phyloP scores from a whole-genome alignment of 2,329 filamentous ascomycete species.

The Fonsecaea pugnacius region DNA sequence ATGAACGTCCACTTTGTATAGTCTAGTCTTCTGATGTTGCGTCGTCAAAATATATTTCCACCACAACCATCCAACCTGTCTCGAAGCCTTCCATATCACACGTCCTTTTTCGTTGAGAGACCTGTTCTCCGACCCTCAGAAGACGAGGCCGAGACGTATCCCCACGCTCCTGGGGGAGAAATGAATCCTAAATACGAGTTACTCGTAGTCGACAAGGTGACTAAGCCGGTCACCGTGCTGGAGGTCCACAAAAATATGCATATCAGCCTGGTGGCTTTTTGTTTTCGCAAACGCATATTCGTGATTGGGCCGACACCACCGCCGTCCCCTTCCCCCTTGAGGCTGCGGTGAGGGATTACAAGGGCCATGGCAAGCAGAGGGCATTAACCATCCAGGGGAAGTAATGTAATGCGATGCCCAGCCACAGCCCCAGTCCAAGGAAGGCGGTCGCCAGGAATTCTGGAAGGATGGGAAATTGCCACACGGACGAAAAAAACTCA shows the following conservation, averaged over 20 bases:
- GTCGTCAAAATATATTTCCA: neutral
- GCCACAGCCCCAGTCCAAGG: no score
- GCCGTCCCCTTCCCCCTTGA: neutral
- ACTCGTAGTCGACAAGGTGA: neutral
- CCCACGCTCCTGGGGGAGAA: neutral
- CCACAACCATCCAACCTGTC: neutral
- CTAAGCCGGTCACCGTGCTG: conserved; percentile 7
- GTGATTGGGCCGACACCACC: neutral
- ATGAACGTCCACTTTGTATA: neutral
- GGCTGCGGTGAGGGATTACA: neutral
- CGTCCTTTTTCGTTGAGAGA: no score
- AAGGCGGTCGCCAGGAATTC: neutral
- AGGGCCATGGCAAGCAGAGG: neutral
- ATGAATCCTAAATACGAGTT: neutral
- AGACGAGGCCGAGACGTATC: neutral
- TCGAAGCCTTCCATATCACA: neutral
- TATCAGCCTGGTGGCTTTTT: neutral
- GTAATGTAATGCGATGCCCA: neutral
- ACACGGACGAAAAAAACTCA: neutral
- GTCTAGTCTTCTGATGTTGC: neutral
- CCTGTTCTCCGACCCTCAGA: neutral
- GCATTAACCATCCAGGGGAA: neutral
- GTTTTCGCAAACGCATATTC: neutral
- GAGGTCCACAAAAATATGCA: neutral
- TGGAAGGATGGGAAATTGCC: neutral